A percentile compares a stretch with the other conserved stretches of the same genome.
Evolutionary conservation across 202 grass and related monocot genomes (phyloP).

Genomic region (Panicum hallii): DNA sequence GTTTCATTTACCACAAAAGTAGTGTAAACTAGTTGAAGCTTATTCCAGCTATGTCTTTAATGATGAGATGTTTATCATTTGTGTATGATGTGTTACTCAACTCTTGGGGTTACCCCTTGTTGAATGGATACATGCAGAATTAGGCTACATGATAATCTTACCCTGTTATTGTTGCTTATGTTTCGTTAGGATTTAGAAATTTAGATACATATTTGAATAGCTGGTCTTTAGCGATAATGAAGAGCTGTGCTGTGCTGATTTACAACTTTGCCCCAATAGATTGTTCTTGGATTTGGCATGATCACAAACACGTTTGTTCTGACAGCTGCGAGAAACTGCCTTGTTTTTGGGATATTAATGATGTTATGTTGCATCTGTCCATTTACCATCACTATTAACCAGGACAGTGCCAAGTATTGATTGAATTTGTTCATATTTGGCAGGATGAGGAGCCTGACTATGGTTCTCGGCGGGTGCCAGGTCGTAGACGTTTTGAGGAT

Average conservation of each 20-base stretch:
- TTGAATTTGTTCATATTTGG: slow-evolving; percentile 11
- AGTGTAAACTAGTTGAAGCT: not conserved
- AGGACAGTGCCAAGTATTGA: slow-evolving; percentile 17
- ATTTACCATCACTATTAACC: not conserved
- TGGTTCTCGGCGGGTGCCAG: slow-evolving; percentile 62
- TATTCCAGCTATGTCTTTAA: slow-evolving; percentile 30
- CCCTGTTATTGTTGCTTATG: slow-evolving; percentile 1
- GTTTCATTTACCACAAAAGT: not conserved
- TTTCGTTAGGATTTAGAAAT: not conserved
- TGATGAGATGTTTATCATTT: slow-evolving; percentile 23
- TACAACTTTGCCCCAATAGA: not conserved
- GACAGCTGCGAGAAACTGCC: not conserved
- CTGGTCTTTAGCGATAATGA: slow-evolving; percentile 15
- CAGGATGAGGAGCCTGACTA: slow-evolving; percentile 84
- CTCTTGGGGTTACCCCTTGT: not conserved
- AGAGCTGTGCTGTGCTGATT: slow-evolving; percentile 1
- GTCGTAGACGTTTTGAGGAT: slow-evolving; percentile 76
- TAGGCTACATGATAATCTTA: slow-evolving; percentile 19
- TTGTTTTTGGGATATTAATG: not conserved
- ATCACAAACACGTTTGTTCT: not conserved
- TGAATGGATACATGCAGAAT: slow-evolving; percentile 17
- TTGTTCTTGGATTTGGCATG: slow-evolving; percentile 8
- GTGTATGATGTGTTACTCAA: slow-evolving; percentile 17
- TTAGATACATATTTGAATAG: not conserved
- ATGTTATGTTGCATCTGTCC: not conserved